These are phyloP conservation scores for Brettanomyces anomalus DNA, from an alignment of 805 yeast genomes.

Conservation along the genomic window DNA sequence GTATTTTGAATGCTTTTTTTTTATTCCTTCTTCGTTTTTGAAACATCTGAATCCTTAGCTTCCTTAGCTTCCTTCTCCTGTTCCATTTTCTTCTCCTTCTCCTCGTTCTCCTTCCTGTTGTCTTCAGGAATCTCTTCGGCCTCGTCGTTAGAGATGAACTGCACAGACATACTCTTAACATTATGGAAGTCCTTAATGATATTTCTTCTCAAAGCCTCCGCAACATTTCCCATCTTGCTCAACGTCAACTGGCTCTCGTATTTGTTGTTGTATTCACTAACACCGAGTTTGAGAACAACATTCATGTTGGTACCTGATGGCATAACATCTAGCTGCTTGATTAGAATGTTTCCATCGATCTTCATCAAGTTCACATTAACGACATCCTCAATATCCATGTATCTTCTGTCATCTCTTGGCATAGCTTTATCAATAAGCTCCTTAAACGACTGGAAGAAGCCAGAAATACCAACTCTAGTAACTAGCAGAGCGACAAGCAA, in stretches of 20 bases:
- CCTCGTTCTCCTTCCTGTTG: constrained; percentile 5
- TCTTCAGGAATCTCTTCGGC: constrained; percentile 4
- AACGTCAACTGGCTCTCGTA: constrained; percentile 24
- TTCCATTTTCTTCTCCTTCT: background rate
- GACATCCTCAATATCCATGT: constrained; percentile 28
- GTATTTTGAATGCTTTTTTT: background rate
- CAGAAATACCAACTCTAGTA: constrained; percentile 75
- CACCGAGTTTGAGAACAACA: constrained; percentile 24
- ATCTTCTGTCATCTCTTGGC: constrained; percentile 40
- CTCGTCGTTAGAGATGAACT: constrained; percentile 19
- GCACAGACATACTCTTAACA: constrained; percentile 26
- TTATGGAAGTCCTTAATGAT: constrained; percentile 26
- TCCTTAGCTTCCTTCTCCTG: background rate
- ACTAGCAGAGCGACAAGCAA: constrained; percentile 73
- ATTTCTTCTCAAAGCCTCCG: constrained; percentile 18
- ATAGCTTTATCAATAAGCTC: constrained; percentile 76
- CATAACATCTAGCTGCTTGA: constrained; percentile 36
- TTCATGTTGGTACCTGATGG: constrained; percentile 49
- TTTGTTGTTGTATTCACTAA: constrained; percentile 20
- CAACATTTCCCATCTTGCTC: constrained; percentile 24
- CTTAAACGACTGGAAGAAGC: constrained; percentile 57
- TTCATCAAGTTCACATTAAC: constrained; percentile 27
- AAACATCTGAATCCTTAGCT: background rate
- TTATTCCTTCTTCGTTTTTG: background rate
- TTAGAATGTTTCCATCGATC: constrained; percentile 20